A percentile compares a stretch with the other conserved stretches of the same genome.
These are phyloP conservation scores for Uronychia setigera DNA, from an alignment of 73 alveolate species.

Conservation along the genomic window DNA sequence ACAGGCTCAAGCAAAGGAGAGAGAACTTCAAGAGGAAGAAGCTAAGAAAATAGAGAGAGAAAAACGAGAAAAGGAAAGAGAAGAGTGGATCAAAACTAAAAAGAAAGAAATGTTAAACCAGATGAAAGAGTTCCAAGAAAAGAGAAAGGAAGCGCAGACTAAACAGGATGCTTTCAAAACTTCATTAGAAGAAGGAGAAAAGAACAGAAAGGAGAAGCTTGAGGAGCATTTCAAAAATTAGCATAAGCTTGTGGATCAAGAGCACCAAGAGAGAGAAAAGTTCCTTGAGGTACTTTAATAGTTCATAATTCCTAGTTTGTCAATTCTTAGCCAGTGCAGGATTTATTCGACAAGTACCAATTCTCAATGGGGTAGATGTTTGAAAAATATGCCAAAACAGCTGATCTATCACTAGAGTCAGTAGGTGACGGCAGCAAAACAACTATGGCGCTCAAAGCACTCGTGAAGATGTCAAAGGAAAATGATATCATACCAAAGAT, in stretches of 20 bases:
- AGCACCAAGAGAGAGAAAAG: constrained; percentile 47
- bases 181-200: not conserved
- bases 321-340: not conserved
- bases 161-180: not conserved
- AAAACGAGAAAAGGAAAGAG: not conserved
- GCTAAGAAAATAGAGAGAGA: not conserved
- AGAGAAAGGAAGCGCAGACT: constrained; percentile 7
- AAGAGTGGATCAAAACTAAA: not conserved
- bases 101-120: not conserved
- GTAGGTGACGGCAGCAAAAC: constrained; percentile 31
- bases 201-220: constrained; percentile 26
- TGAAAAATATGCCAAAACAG: constrained; percentile 21
- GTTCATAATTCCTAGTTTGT: not conserved
- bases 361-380: constrained; percentile 10
- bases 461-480: constrained; percentile 40
- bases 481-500: constrained; percentile 50
- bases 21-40: constrained; percentile 3
- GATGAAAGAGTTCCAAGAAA: constrained; percentile 1
- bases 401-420: constrained; percentile 14
- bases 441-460: constrained; percentile 46
- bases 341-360: not conserved
- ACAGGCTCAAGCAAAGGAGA: constrained; percentile 1
- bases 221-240: constrained; percentile 22
- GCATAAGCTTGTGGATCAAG: constrained; percentile 28
- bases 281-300: constrained; percentile 23